These are phyloP conservation scores for Alloascoidea hylecoeti DNA, from an alignment of 805 yeast genomes.

Conservation along the genomic window DNA sequence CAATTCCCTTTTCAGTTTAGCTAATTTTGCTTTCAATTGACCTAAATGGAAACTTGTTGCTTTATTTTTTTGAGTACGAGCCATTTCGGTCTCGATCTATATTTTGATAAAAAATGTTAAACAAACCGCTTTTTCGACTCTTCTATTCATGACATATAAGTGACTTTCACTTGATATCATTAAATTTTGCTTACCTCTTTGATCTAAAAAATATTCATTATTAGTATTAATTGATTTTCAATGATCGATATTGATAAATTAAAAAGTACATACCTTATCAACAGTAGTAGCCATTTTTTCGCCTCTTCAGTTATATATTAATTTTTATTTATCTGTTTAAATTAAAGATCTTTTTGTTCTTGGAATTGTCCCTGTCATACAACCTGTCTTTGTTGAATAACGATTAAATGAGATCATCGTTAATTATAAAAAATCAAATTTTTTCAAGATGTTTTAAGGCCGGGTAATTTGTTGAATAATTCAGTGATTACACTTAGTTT, in stretches of 20 bases:
- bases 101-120: constrained; percentile 44
- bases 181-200: constrained; percentile 12
- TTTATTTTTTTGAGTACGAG: constrained; percentile 94
- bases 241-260: not conserved
- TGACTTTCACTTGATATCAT: not conserved
- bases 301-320: no score
- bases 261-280: constrained; percentile 24
- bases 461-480: no score
- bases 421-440: no score
- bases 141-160: not conserved
- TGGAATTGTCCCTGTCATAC: no score
- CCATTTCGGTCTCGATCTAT: constrained; percentile 95
- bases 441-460: no score
- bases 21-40: constrained; percentile 90
- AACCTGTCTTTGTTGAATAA: no score
- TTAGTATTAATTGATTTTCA: not conserved
- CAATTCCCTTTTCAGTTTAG: constrained; percentile 87
- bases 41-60: constrained; percentile 97
- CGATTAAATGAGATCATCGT: no score
- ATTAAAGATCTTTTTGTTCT: no score
- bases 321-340: no score
- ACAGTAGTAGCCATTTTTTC: constrained; percentile 48
- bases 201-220: constrained; percentile 9
- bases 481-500: no score
- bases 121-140: not conserved